These are phyloP conservation scores for Vairimorpha ceranae DNA, from an alignment of 371 early-diverging fungal species.

Conservation along the genomic window DNA sequence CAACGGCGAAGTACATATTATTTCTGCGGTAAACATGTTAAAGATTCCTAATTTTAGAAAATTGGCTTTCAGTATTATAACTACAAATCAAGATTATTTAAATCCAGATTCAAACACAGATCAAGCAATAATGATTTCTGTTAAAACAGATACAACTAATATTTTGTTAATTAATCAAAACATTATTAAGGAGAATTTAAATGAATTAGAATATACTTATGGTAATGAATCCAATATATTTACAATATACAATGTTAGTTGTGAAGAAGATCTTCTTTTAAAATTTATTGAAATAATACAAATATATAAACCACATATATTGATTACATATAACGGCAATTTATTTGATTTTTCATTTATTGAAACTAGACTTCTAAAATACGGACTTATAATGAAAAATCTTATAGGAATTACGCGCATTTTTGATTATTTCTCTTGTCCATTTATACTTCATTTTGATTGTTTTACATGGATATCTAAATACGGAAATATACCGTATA, in stretches of 20 bases:
- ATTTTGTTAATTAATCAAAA: conserved; percentile 91
- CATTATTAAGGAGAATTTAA: conserved; percentile 86
- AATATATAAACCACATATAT: conserved; percentile 75
- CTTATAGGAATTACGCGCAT: conserved; percentile 75
- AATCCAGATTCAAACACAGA: conserved; percentile 88
- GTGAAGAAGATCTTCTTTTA: conserved; percentile 73
- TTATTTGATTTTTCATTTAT: conserved; percentile 99
- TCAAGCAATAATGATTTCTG: conserved; percentile 97
- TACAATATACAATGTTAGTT: conserved; percentile 81
- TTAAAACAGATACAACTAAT: conserved; percentile 66
- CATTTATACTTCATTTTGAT: conserved; percentile 88
- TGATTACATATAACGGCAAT: conserved; percentile 97
- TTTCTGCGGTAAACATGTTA: conserved; percentile 64
- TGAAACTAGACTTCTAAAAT: conserved; percentile 67
- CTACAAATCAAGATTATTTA: conserved; percentile 90
- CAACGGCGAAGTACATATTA: conserved; percentile 48
- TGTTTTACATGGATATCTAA: conserved; percentile 97
- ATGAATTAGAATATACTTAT: conserved; percentile 91
- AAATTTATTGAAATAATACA: conserved; percentile 86
- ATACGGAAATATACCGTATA: conserved; percentile 92
- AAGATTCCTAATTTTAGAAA: conserved; percentile 75
- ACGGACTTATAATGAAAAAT: conserved; percentile 62
- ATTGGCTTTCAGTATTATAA: conserved; percentile 96
- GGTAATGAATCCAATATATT: conserved; percentile 85
- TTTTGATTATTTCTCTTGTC: conserved; percentile 63